Evolutionary conservation across 2,329 filamentous ascomycete genomes (phyloP), one percentile per base, ranked within the genome.

Genomic region (Trematosphaeria pertusa): DNA sequence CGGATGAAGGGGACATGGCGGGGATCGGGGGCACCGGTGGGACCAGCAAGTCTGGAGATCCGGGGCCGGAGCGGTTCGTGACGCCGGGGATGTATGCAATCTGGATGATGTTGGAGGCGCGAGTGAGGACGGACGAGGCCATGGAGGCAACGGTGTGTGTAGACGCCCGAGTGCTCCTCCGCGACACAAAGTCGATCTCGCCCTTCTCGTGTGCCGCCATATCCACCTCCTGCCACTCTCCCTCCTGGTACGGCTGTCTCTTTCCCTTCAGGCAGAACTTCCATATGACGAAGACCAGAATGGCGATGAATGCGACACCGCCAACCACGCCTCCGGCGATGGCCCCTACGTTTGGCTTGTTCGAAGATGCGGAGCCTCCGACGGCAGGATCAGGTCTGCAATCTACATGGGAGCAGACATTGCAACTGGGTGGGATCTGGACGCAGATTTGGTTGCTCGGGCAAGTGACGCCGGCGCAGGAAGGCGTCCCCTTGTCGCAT

Each of bases 11-110:
- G 40, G 71, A 74, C 49, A 77, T 76, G 33, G 78, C 76, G 36
- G 94, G 93, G 52, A 97, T 91, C 12, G 93, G 91, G 32, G 94
- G 94, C 4, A 99, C 92, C 0, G 93, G 93, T n/a, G 92, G 91
- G 4, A 95, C 88, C 39, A 93, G 82, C 15, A 91, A 77, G 30
- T 85, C 86, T 3, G 90, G 89, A 0, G 91, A 93, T n/a, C 88
- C 87, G 4, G 89, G 88, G 6, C 87, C 86, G 10, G 92, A 91
- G 58, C 93, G 85, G 75, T 97, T 97, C 50, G 91, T 97, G 63
- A 97, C 92, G 50, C 94, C 94, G 11, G 94, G 94, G 58, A 99
- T 97, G 73, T 97, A 99, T 45, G 94, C 94, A 73, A 99, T 99
- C 75, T 97, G 94, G 64, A 99, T 99, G 69, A 99, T 93, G 77